A percentile compares a stretch with the other conserved stretches of the same genome.
These are phyloP conservation scores for Aureobasidium sp. DNA, from an alignment of 2,329 filamentous ascomycete genomes.

Conservation along the genomic window DNA sequence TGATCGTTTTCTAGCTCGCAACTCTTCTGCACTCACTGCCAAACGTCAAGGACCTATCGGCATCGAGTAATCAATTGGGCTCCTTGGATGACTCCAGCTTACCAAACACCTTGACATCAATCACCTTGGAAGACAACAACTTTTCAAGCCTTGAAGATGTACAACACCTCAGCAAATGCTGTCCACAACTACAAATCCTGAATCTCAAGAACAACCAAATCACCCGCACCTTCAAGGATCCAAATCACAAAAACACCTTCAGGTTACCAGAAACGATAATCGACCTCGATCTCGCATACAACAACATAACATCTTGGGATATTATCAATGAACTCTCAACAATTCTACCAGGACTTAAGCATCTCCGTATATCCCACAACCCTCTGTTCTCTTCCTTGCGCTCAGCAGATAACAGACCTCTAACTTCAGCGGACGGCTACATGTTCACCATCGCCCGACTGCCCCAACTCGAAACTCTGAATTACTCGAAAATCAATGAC, in stretches of 20 bases:
- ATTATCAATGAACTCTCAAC: constrained; percentile 75
- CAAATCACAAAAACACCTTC: neutral
- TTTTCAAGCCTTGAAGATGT: constrained; percentile 68
- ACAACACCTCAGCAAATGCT: constrained; percentile 42
- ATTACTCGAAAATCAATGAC: constrained; percentile 73
- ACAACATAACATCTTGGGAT: constrained; percentile 64
- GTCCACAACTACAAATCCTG: constrained; percentile 58
- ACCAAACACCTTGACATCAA: constrained; percentile 60
- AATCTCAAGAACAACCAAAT: constrained; percentile 83
- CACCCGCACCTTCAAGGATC: constrained; percentile 2
- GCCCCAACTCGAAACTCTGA: constrained; percentile 71
- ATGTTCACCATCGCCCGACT: constrained; percentile 89
- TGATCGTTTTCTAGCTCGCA: constrained; percentile 22
- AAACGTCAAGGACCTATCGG: constrained; percentile 58
- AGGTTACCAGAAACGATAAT: constrained; percentile 25
- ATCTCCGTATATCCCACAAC: constrained; percentile 86
- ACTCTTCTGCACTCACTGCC: constrained; percentile 57
- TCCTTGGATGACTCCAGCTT: constrained; percentile 43
- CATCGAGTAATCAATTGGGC: constrained; percentile 42
- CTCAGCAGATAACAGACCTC: constrained; percentile 42
- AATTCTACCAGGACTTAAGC: constrained; percentile 77
- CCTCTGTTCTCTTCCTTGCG: constrained; percentile 75
- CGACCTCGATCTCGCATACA: constrained; percentile 52
- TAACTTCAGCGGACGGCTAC: constrained; percentile 80
- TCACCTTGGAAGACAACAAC: constrained; percentile 78